Conservation (phyloP, 164 flowering plant species). For the Aristolochia fimbriata region DNA sequence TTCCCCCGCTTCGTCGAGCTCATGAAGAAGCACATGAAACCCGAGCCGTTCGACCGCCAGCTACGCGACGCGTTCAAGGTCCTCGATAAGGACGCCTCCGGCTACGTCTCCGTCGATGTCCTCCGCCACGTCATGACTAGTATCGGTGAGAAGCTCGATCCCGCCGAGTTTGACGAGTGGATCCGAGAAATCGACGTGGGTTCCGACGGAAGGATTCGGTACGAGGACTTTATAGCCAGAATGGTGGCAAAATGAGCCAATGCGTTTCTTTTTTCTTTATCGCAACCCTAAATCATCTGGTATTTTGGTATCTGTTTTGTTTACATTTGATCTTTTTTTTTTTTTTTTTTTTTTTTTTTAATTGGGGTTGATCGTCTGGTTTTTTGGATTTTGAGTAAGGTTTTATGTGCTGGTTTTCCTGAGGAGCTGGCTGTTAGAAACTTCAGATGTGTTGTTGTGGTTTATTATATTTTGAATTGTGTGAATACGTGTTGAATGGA, state of each 20-base stretch:
- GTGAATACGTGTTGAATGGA: too few species aligned
- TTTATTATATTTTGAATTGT: too few species aligned
- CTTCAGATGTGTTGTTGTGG: too few species aligned
- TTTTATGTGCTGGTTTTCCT: too few species aligned
- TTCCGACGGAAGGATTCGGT: constrained; percentile 77
- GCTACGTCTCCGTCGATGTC: constrained; percentile 70
- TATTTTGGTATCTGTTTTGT: background rate
- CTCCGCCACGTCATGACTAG: constrained; percentile 85
- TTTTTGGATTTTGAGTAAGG: background rate
- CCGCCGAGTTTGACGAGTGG: constrained; percentile 96
- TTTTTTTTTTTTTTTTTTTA: background rate
- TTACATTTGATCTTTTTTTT: background rate
- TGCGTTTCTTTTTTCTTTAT: background rate
- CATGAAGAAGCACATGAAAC: constrained; percentile 71
- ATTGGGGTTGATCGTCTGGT: background rate
- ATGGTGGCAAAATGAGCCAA: constrained; percentile 76
- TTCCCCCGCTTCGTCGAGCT: constrained; percentile 71
- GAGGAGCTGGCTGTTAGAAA: too few species aligned
- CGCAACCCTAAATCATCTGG: background rate
- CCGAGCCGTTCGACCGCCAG: constrained; percentile 90
- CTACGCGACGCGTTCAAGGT: constrained; percentile 90
- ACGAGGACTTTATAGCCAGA: constrained; percentile 76
- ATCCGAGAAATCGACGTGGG: constrained; percentile 92
- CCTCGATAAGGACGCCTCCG: constrained; percentile 79
- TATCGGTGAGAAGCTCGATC: constrained; percentile 93